Conservation (phyloP, 345 rosid species). For the Brassica cretica region DNA sequence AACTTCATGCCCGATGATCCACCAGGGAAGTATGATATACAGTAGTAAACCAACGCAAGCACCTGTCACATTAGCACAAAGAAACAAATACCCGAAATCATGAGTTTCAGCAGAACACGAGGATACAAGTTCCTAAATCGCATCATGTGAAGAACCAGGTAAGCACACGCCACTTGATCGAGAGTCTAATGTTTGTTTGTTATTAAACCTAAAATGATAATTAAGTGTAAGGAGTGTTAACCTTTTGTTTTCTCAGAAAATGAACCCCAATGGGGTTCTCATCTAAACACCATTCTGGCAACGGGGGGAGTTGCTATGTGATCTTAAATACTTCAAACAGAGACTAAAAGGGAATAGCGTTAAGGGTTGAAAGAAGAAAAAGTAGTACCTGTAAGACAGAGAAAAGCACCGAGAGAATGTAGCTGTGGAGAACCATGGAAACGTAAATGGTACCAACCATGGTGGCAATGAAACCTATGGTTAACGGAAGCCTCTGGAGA, state of each 20-base stretch:
- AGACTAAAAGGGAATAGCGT: not conserved
- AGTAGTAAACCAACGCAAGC: conserved; percentile 41
- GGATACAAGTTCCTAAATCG: not conserved
- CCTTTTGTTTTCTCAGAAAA: no score
- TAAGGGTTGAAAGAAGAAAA: conserved; percentile 3
- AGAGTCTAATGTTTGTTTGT: not conserved
- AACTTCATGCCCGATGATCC: conserved; percentile 44
- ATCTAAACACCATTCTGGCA: conserved; percentile 1
- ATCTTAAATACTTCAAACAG: not conserved
- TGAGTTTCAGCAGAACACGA: not conserved
- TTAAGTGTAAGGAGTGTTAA: no score
- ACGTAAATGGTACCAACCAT: conserved; percentile 92
- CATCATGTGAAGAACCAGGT: conserved; percentile 5
- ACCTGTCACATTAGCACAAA: conserved; percentile 45
- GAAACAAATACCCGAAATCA: conserved; percentile 12
- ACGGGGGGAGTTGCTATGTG: not conserved
- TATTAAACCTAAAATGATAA: no score
- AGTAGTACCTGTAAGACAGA: conserved; percentile 79
- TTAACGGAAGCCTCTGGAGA: conserved; percentile 85
- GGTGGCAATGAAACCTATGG: conserved; percentile 75
- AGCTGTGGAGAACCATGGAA: conserved; percentile 93
- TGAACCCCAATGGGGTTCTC: not conserved
- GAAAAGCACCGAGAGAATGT: conserved; percentile 85
- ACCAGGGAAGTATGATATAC: conserved; percentile 46
- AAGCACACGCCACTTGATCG: not conserved